These are phyloP conservation scores for Blumeriella jaapii DNA, from an alignment of 2,329 filamentous ascomycete species.

Conservation along the genomic window DNA sequence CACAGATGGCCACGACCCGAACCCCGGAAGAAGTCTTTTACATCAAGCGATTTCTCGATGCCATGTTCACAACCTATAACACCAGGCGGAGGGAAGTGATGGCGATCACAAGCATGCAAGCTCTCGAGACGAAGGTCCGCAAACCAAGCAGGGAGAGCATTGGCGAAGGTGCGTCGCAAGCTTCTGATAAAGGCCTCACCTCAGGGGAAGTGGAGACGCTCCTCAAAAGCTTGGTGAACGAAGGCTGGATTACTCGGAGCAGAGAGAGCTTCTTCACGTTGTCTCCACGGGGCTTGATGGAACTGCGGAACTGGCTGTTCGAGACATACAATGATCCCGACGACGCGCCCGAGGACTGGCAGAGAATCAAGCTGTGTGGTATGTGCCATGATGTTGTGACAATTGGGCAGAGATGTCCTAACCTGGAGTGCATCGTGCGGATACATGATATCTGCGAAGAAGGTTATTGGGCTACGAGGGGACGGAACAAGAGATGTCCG, in stretches of 20 bases:
- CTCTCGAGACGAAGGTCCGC: slow-evolving; percentile 57
- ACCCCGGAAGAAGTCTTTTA: slow-evolving; percentile 78
- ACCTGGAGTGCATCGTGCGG: slow-evolving; percentile 54
- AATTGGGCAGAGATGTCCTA: slow-evolving; percentile 63
- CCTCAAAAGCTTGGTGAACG: slow-evolving; percentile 56
- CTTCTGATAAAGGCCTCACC: slow-evolving; percentile 48
- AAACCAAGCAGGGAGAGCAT: slow-evolving; percentile 29
- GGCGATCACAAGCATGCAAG: slow-evolving; percentile 70
- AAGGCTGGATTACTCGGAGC: slow-evolving; percentile 79
- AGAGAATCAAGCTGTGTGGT: slow-evolving; percentile 75
- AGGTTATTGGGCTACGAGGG: slow-evolving; percentile 54
- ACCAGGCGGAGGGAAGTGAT: slow-evolving; percentile 69
- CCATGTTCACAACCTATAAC: slow-evolving; percentile 87
- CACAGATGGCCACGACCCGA: slow-evolving; percentile 76
- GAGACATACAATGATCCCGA: slow-evolving; percentile 77
- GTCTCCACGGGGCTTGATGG: slow-evolving; percentile 68
- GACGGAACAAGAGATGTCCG: slow-evolving; percentile 52
- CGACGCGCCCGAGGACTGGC: slow-evolving; percentile 45
- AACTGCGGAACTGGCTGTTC: slow-evolving; percentile 74
- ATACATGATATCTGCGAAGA: slow-evolving; percentile 68
- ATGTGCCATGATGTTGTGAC: slow-evolving; percentile 88
- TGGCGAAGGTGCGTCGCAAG: slow-evolving; percentile 22
- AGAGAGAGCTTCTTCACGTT: slow-evolving; percentile 61
- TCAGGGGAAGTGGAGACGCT: slow-evolving; percentile 67
- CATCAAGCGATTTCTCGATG: slow-evolving; percentile 76